phyloP scores from a whole-genome alignment of 306 rosid genomes.

The Purshia tridentata region DNA sequence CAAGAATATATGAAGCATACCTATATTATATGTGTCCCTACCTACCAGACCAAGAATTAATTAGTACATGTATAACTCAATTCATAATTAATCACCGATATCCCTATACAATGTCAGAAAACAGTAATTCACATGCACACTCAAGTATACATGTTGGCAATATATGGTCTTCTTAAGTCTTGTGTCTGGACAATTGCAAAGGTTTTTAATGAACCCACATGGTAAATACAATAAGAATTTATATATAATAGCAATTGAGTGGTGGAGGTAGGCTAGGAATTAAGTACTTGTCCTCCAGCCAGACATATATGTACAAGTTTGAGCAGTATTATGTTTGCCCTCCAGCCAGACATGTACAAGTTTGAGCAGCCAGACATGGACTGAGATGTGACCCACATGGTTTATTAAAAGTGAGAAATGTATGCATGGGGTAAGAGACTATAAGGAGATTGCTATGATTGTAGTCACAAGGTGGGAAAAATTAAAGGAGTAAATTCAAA shows the following conservation, averaged over 20 bases:
- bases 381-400: constrained; percentile 49
- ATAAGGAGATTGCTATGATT: constrained; percentile 48
- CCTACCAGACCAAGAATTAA: too few relatives aligned
- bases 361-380: constrained; percentile 19
- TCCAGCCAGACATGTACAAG: constrained; percentile 25
- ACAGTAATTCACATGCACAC: neutral
- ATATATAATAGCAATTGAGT: neutral
- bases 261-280: constrained; percentile 22
- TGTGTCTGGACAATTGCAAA: neutral
- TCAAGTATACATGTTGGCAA: neutral
- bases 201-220: constrained; percentile 15
- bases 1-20: too few relatives aligned
- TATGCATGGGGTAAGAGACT: constrained; percentile 37
- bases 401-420: constrained; percentile 39
- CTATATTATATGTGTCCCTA: too few relatives aligned
- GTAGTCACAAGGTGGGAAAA: constrained; percentile 45
- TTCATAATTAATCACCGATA: too few relatives aligned
- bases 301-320: constrained; percentile 27
- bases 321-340: constrained; percentile 16
- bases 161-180: neutral
- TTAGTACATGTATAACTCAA: too few relatives aligned
- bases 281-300: constrained; percentile 19
- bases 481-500: constrained; percentile 43
- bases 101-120: too few relatives aligned
- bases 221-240: constrained; percentile 4